phyloP scores from a whole-genome alignment of 345 rosid species.

The Raphanus sativus region DNA sequence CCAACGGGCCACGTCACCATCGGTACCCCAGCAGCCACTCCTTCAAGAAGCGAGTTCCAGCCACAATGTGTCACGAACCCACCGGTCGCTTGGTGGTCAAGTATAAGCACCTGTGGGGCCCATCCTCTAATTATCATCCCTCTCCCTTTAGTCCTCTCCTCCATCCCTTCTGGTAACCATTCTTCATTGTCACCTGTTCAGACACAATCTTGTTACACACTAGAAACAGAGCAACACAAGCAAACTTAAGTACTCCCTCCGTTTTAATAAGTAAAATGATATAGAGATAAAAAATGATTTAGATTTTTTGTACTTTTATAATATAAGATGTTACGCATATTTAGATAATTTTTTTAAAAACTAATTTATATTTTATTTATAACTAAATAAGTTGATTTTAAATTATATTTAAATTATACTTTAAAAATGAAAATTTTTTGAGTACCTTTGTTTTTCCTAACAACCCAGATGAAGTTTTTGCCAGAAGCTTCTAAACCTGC shows the following conservation, averaged over 20 bases:
- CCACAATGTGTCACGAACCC: background rate
- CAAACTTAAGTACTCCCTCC: too few relatives aligned
- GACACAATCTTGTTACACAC: background rate
- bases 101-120: background rate
- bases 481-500: slow-evolving; percentile 1
- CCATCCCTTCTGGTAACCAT: background rate
- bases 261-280: too few relatives aligned
- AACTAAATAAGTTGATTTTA: too few relatives aligned
- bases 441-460: background rate
- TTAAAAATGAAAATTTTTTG: too few relatives aligned
- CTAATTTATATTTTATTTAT: too few relatives aligned
- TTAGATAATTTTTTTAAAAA: too few relatives aligned
- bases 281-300: too few relatives aligned
- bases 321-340: too few relatives aligned
- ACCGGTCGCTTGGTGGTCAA: background rate
- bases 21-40: slow-evolving; percentile 1
- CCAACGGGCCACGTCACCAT: background rate
- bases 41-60: slow-evolving; percentile 3
- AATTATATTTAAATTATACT: too few relatives aligned
- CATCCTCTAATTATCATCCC: background rate
- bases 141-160: background rate
- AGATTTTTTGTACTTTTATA: too few relatives aligned
- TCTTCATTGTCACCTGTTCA: background rate
- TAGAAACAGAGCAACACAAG: too few relatives aligned
- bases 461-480: background rate